Conservation (phyloP, 805 yeast genomes). For the Cyberlindnera veronae region DNA sequence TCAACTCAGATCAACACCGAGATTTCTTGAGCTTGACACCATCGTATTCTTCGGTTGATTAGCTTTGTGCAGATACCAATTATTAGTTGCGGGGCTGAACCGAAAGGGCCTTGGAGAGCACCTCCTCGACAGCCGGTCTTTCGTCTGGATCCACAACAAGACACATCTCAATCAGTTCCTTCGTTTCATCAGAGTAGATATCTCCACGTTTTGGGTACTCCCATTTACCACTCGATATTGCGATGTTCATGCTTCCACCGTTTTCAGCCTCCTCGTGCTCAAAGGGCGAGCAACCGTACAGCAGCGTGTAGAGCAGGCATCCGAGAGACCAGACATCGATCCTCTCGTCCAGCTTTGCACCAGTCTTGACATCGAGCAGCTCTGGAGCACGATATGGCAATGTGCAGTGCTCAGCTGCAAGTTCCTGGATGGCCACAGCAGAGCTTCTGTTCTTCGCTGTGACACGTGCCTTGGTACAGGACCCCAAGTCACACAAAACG, state of each 20-base stretch:
- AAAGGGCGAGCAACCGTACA: conserved; percentile 83
- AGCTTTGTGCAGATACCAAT: not conserved
- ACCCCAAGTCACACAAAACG: conserved; percentile 81
- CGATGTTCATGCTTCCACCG: conserved; percentile 79
- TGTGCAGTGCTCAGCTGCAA: conserved; percentile 82
- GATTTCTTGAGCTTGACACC: not conserved
- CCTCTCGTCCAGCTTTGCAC: conserved; percentile 61
- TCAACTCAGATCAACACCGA: no score
- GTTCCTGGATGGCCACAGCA: conserved; percentile 74
- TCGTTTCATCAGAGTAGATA: conserved; percentile 50
- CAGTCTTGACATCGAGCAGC: conserved; percentile 69
- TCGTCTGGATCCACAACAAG: conserved; percentile 54
- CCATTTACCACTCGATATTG: conserved; percentile 57
- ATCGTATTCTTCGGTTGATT: not conserved
- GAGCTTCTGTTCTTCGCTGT: conserved; percentile 56
- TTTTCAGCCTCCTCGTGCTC: conserved; percentile 75
- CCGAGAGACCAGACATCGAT: conserved; percentile 94
- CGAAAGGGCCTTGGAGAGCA: conserved; percentile 48
- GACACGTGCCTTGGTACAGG: conserved; percentile 62
- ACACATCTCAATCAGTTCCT: conserved; percentile 56
- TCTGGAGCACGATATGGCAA: conserved; percentile 91
- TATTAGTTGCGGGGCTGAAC: conserved; percentile 28
- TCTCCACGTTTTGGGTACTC: conserved; percentile 30
- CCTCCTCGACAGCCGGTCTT: conserved; percentile 63
- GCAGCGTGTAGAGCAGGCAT: conserved; percentile 70